Evolutionary conservation across 1,284 basidiomycete genomes (phyloP), one percentile per base, ranked within the genome.

Genomic region (Cutaneotrichosporon dermatis): DNA sequence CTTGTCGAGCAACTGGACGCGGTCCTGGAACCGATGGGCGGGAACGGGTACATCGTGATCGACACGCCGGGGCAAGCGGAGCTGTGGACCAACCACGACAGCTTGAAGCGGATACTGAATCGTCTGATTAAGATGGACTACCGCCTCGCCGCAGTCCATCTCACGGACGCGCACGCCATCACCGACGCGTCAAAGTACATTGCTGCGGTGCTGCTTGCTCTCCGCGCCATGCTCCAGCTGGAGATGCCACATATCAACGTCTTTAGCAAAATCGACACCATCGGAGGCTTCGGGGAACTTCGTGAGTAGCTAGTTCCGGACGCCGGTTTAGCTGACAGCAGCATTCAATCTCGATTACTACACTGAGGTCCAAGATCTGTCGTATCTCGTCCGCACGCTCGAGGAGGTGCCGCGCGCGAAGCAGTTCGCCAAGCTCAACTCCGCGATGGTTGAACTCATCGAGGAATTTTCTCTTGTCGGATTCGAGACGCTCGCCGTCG

Each of bases 61-160:
- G 96, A 99, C 77, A 84, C 97, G 6, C 95, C 96, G 0, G 96
- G 96, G 0, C 96, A 99, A 79, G 95, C 99, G 51, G 96, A 99
- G 77, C 81, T 99, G 46, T 92, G 89, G 78, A 99, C 96, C 56
- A 97, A 95, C 73, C 96, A 99, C 72, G 85, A 87, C 40, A 92
- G 88, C 74, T 79, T 95, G 70, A 94, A 88, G 80, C 83, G 82
- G 59, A 88, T 94, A 63, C 82, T 90, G 7, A 83, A 84, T 62
- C 87, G 82, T 67, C 80, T 94, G 63, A 81, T 80, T 55, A 93
- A 91, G 78, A 75, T 82, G 68, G 87, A 88, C n/a, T 92, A 90
- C 75, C 82, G 93, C 79, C 92, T 96, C 76, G 76, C 92, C 53
- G 92, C 90, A 4, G 90, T 99, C 2, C 93, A 99, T 76, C 82